A percentile compares a stretch with the other conserved stretches of the same genome.
Evolutionary conservation across 208 protist species (phyloP).

Genomic region (Wallacemonas sp.): DNA sequence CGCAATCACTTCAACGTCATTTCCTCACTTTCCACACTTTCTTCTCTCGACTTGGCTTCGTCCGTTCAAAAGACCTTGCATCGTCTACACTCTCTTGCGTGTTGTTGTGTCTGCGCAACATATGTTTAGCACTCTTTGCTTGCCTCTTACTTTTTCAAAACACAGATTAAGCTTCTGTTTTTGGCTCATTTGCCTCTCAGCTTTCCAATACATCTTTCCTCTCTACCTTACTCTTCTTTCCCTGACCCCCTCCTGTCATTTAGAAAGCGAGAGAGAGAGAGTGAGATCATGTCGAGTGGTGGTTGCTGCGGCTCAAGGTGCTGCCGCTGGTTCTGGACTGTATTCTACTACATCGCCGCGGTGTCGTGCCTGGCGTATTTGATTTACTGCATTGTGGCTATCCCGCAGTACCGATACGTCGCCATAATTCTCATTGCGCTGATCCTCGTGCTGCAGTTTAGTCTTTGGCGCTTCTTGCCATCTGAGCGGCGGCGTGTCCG

Average conservation of each 20-base stretch:
- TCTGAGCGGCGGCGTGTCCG: slow-evolving; percentile 24
- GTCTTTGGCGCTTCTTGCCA: slow-evolving; percentile 39
- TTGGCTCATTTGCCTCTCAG: too few species aligned
- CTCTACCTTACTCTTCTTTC: slow-evolving; percentile 3
- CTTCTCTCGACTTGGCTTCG: too few species aligned
- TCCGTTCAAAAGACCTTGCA: too few species aligned
- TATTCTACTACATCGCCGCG: slow-evolving; percentile 19
- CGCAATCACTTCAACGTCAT: too few species aligned
- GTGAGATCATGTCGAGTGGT: slow-evolving; percentile 5
- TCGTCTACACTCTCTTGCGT: too few species aligned
- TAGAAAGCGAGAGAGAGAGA: too few species aligned
- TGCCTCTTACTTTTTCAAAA: too few species aligned
- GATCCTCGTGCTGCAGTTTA: slow-evolving; percentile 19
- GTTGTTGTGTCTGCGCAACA: too few species aligned
- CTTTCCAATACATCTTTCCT: too few species aligned
- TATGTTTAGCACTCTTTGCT: too few species aligned
- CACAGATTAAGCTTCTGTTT: too few species aligned
- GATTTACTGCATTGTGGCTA: slow-evolving; percentile 32
- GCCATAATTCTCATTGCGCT: slow-evolving; percentile 35
- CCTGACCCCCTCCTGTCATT: neutral
- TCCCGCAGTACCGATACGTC: slow-evolving; percentile 40
- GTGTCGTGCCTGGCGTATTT: slow-evolving; percentile 18
- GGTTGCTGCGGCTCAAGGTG: slow-evolving; percentile 5
- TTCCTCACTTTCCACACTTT: too few species aligned
- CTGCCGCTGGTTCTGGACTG: neutral